Evolutionary conservation across 2,329 filamentous ascomycete genomes (phyloP), one percentile per base, ranked within the genome.

Genomic region (Amesomyces nigricolor): DNA sequence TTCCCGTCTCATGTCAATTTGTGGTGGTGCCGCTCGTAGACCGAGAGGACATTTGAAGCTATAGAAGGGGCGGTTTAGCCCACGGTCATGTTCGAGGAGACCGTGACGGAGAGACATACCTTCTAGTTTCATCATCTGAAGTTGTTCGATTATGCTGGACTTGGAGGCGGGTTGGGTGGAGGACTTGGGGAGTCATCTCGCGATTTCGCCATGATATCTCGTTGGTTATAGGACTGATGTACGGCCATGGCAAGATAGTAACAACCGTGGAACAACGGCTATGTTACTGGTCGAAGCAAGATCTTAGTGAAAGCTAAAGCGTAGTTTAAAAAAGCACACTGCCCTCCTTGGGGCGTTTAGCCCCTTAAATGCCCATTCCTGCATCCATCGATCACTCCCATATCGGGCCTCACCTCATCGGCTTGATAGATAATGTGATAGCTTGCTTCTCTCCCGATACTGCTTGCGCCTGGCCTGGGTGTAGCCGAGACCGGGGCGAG

Each of bases 111-210:
- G n/a, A 38, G 13, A 19, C 16, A 42, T 16, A 37, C 35, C 5
- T 7, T 53, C 11, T 13, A n/a, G 2, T n/a, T 14, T 26, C 50
- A 0, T 14, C 4, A 16, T 16, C 4, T 6, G 11, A 5, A 16
- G 16, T 22, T 4, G 10, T 4, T 26, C 17, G 10, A 44, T 40
- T 30, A 52, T 19, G 57, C 51, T 2, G 69, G 70, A 62, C 69
- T 72, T 8, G 71, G 71, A 17, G 71, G 71, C 8, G 71, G 71
- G 42, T 69, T 70, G 14, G 71, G 71, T 16, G 71, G 63, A 54
- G 71, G 71, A 16, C 68, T 70, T 19, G 71, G 70, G 16, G 72
- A 70, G 51, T 71, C 68, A 47, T 65, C 68, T 63, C 57, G 54
- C 17, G 61, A 61, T 7, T 47, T 5, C 43, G 40, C 3, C 55